Base-by-base conservation (phyloP, 2,329 filamentous ascomycete genomes). In the Polychaeton citri region DNA sequence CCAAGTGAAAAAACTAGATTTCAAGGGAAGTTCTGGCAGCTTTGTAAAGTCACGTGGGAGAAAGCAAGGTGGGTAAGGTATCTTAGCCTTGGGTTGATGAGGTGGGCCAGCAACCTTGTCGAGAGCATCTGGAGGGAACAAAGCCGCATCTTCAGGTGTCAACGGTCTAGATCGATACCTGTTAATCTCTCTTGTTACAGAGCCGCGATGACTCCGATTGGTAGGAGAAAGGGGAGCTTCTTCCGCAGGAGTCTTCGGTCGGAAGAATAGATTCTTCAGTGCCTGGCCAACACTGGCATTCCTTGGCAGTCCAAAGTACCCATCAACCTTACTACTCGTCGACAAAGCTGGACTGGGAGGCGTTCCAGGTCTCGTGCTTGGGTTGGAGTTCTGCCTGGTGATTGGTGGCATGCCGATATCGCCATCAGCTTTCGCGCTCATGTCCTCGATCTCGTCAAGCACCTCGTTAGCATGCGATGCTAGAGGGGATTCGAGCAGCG, bases 1-100 rank as follows among this genome's bases (percentile, higher is more conserved):
- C 87, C 88, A 98, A 44, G 94, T 84, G 43, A 94, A 69, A 58
- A 96, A 93, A 6, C 72, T 78, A 55, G 86, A 94, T 40, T 72
- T 72, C 13, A 98, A 59, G 1, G 90, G 90, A 19, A 96, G 70
- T 9, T 58, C 60, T 2, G 82, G 79, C 7, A 65, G 48, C 36
- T 74, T 64, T 1, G 69, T 65, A 19, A 74, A 55, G 41, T 77
- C 69, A 39, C 79, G 73, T 34, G 74, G 65, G 43, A 74, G 64
- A 51, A 81, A 94, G 0, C 77, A 74, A 8, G 82, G 79, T 3
- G 86, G 86, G n/a, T 77, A 71, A 1, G 90, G 88, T 42, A 84
- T 76, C 41, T 74, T 76, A 6, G 83, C 81, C 34, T 77, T 69
- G 41, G 86, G 72, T 55, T 95, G 70, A 34, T 71, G 71, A 31